Evolutionary conservation across 345 rosid species (phyloP).

Genomic region (Durio zibethinus): DNA sequence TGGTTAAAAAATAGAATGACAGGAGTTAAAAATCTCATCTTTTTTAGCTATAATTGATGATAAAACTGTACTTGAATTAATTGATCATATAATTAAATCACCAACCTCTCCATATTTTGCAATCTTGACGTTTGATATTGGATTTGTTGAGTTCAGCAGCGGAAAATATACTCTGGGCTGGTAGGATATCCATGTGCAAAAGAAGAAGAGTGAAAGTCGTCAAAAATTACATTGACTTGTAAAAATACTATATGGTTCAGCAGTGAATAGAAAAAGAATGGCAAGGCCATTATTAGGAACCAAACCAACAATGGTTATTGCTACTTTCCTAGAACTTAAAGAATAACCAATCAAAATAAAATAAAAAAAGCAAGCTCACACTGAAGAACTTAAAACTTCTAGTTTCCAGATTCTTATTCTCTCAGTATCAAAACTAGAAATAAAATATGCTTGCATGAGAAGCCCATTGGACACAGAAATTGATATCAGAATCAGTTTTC

Average conservation of each 20-base stretch:
- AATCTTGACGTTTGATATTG: slow-evolving; percentile 36
- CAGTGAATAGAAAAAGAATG: not conserved
- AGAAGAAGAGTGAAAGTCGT: not conserved
- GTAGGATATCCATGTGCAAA: not conserved
- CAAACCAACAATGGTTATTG: not conserved
- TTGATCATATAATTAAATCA: not conserved
- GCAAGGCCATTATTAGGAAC: not conserved
- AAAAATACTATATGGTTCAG: not conserved
- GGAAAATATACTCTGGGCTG: slow-evolving; percentile 51
- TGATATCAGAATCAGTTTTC: not conserved
- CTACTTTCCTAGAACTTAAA: not conserved
- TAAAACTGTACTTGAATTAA: not conserved
- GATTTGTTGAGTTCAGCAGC: slow-evolving; percentile 29
- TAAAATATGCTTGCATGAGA: not conserved
- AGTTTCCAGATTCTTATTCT: not conserved
- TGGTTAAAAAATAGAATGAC: slow-evolving; percentile 15
- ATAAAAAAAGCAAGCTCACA: too few relatives aligned
- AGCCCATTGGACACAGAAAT: not conserved
- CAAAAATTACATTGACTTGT: not conserved
- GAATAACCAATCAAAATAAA: not conserved
- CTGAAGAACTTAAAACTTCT: not conserved
- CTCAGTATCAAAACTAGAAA: not conserved
- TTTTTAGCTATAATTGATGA: not conserved
- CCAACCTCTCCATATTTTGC: slow-evolving; percentile 66
- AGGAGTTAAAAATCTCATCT: not conserved